Evolutionary conservation across 345 rosid genomes (phyloP).

Genomic region (Eucalyptus regnans): DNA sequence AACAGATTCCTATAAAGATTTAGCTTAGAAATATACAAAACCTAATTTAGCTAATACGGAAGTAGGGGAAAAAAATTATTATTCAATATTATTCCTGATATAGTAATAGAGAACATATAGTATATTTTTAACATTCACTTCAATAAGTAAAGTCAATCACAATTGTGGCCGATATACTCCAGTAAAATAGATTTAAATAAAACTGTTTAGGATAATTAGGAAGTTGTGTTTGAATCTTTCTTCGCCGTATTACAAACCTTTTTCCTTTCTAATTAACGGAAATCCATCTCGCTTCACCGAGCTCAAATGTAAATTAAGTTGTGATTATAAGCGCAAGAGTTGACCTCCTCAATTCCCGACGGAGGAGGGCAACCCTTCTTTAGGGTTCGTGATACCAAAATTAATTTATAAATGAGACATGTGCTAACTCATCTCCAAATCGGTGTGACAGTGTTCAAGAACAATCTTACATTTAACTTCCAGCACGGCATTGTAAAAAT

Average conservation of each 20-base stretch:
- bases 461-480: too few relatives aligned
- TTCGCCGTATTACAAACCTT: neutral
- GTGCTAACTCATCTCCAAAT: too few relatives aligned
- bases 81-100: neutral
- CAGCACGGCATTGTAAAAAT: too few relatives aligned
- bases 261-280: neutral
- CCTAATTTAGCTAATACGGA: neutral
- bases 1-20: neutral
- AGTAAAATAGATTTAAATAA: neutral
- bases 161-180: neutral
- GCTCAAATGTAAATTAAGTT: neutral
- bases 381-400: too few relatives aligned
- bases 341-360: neutral
- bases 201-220: neutral
- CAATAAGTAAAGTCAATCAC: neutral
- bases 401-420: too few relatives aligned
- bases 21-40: neutral
- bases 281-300: neutral
- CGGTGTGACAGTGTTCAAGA: too few relatives aligned
- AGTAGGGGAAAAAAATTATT: neutral
- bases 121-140: neutral
- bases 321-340: neutral
- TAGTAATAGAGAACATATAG: neutral
- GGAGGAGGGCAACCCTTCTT: too few relatives aligned
- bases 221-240: neutral